These are phyloP conservation scores for Patellifolia procumbens DNA, from an alignment of 179 eudicot species.

Conservation along the genomic window DNA sequence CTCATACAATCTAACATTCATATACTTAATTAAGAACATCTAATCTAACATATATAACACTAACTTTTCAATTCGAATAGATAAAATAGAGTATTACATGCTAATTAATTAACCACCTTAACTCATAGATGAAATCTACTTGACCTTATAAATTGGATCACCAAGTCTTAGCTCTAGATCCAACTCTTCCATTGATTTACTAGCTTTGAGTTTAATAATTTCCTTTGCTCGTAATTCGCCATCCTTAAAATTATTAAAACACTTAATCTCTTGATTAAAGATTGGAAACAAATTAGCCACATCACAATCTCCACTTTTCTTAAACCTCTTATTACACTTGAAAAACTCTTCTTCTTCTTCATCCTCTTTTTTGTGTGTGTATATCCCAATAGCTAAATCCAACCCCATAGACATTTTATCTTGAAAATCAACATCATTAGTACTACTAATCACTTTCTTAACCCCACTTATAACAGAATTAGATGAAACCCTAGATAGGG, in stretches of 20 bases:
- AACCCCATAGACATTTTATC: conserved; percentile 31
- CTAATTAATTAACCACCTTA: not conserved
- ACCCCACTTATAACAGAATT: conserved; percentile 4
- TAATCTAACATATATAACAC: not conserved
- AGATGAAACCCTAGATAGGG: conserved; percentile 20
- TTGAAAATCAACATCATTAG: conserved; percentile 22
- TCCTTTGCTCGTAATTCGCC: not conserved
- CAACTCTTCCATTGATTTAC: conserved; percentile 39
- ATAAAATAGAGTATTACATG: not conserved
- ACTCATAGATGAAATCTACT: not conserved
- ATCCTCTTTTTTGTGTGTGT: not conserved
- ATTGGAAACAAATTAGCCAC: conserved; percentile 21
- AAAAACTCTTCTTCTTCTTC: not conserved
- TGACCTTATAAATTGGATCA: conserved; percentile 28
- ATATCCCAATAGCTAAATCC: conserved; percentile 17
- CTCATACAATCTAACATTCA: not conserved
- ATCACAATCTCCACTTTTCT: conserved; percentile 18
- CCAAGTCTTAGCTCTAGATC: conserved; percentile 91
- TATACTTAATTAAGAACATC: not conserved
- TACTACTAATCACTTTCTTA: conserved; percentile 15
- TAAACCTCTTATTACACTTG: conserved; percentile 34
- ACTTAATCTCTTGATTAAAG: conserved; percentile 14
- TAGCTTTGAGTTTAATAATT: not conserved
- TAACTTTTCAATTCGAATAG: not conserved
- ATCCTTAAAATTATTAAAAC: conserved; percentile 10